Conservation (phyloP, 169 alveolate genomes). For the Eimeria zaria region DNA sequence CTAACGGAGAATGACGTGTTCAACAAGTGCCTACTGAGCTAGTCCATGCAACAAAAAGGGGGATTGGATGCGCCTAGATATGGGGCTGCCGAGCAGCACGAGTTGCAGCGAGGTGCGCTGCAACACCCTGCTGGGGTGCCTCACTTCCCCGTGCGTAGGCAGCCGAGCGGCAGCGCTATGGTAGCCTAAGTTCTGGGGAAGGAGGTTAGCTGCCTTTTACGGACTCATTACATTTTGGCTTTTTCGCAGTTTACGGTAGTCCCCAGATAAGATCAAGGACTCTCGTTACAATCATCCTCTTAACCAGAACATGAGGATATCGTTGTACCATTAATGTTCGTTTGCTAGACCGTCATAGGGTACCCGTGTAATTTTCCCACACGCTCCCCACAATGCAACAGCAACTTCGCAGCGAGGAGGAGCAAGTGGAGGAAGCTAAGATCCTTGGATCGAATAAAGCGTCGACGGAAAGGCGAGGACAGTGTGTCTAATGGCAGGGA, state of each 20-base stretch:
- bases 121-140: background rate
- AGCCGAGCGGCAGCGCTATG: too few relatives aligned
- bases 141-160: background rate
- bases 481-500: background rate
- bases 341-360: background rate
- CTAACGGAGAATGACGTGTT: too few relatives aligned
- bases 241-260: background rate
- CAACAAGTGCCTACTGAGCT: too few relatives aligned
- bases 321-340: background rate
- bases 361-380: background rate
- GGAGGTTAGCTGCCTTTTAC: background rate
- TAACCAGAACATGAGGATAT: too few relatives aligned
- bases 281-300: too few relatives aligned
- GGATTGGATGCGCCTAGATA: background rate
- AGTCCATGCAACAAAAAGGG: background rate
- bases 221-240: background rate
- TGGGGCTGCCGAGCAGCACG: background rate
- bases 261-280: background rate
- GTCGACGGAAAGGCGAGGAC: background rate
- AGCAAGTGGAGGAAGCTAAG: background rate
- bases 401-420: background rate
- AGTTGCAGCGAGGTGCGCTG: background rate
- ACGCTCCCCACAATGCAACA: background rate
- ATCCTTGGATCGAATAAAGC: background rate
- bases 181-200: background rate